Base-by-base conservation (phyloP, 148 eudicot genomes). In the Bassia scoparia region DNA sequence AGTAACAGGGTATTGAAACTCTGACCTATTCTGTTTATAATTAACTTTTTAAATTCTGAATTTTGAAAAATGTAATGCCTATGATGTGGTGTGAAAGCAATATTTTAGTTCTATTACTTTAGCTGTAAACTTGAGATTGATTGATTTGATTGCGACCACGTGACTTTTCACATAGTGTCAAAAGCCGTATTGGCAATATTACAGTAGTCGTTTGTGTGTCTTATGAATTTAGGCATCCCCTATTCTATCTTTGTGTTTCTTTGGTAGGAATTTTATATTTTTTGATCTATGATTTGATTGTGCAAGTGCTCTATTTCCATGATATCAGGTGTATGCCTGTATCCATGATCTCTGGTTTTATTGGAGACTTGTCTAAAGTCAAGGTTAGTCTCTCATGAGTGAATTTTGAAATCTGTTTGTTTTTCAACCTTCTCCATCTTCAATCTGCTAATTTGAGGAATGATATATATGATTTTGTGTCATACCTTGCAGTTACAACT, bases 331-430 rank as follows among this genome's bases (percentile, higher is more conserved):
- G 71, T 76, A 21, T 72, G 48, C 72, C 67, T 21, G 73, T 74
- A 58, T 74, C 83, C 13, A n/a, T 44, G 69, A 71, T 78, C 55
- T 70, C 73, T 68, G 86, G 81, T 54, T 69, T 73, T 53, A 79
- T 75, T 59, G 74, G 67, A 61, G 61, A 52, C 66, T 71, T 83
- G 71, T 71, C 80, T 29, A 74, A 81, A 61, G 73, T 81, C 68
- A 89, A 90, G 98, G 98, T 90, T 76, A 73, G 87, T 79, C 29
- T 69, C 33, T 26, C 13, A 67, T n/a, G 46, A 73, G 49, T 52
- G 52, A 48, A 30, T 10, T 31, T 34, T 26, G 29, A 43, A 49
- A 24, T 12, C 46, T 38, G 38, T 21, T 16, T 14, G 67, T 2
- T 20, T 17, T 53, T 3, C 29, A 30, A n/a, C 34, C 56, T 54